Conservation (phyloP, 2,329 filamentous ascomycete species). For the Phoma sp. region DNA sequence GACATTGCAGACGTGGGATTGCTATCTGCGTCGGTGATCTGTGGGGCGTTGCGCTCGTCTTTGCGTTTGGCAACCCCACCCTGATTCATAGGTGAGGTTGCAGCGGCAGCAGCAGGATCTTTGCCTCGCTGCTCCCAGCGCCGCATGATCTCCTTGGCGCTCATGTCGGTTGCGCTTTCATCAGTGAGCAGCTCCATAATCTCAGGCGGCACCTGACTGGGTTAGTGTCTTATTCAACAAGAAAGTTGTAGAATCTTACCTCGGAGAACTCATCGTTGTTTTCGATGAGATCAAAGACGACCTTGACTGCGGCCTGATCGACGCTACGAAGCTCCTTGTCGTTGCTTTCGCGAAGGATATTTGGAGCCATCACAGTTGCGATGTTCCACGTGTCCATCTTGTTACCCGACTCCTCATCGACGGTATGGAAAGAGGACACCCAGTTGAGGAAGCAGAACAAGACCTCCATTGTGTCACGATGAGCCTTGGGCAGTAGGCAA, state of each 20-base stretch:
- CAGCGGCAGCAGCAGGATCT: slow-evolving; percentile 64
- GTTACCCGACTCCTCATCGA: slow-evolving; percentile 94
- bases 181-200: slow-evolving; percentile 86
- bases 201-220: slow-evolving; percentile 83
- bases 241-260: slow-evolving; percentile 64
- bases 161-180: slow-evolving; percentile 82
- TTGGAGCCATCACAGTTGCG: slow-evolving; percentile 95
- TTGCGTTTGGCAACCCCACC: slow-evolving; percentile 59
- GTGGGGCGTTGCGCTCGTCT: slow-evolving; percentile 56
- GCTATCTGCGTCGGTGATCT: slow-evolving; percentile 79
- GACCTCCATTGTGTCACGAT: slow-evolving; percentile 93
- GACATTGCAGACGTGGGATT: slow-evolving; percentile 79
- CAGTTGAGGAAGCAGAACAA: slow-evolving; percentile 96
- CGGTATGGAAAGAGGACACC: slow-evolving; percentile 95
- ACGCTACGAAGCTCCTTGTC: slow-evolving; percentile 66
- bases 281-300: slow-evolving; percentile 87
- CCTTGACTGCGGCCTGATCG: slow-evolving; percentile 91
- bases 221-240: neutral
- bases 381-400: slow-evolving; percentile 99
- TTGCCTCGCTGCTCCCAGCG: slow-evolving; percentile 84
- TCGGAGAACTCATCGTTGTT: slow-evolving; percentile 97
- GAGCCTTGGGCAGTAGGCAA: slow-evolving; percentile 88
- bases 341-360: slow-evolving; percentile 78
- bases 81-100: slow-evolving; percentile 45
- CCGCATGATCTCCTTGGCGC: slow-evolving; percentile 95